These are phyloP conservation scores for Dunaliella salina DNA, from an alignment of 163 green algal species.

Conservation along the genomic window DNA sequence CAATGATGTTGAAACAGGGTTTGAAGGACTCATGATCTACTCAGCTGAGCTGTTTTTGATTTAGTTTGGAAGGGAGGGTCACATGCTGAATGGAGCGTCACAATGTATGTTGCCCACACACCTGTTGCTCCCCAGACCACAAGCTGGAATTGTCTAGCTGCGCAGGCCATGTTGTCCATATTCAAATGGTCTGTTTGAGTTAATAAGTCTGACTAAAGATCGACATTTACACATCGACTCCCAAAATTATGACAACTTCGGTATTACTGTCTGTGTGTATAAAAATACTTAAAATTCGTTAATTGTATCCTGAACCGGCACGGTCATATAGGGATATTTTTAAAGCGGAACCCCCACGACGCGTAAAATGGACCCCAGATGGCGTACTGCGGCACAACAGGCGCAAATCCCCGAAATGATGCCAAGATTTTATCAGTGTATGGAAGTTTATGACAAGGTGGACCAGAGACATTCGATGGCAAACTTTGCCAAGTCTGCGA, in stretches of 20 bases:
- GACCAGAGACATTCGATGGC: background rate
- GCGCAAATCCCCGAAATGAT: background rate
- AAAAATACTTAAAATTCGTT: background rate
- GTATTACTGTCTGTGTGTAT: background rate
- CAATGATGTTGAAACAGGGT: background rate
- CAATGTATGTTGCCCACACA: background rate
- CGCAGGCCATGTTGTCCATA: background rate
- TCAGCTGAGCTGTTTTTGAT: background rate
- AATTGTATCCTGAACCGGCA: no score
- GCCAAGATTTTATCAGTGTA: background rate
- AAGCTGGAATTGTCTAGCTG: conserved; percentile 48
- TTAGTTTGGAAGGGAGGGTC: background rate
- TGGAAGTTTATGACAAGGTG: background rate
- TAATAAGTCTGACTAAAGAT: no score
- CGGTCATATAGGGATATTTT: no score
- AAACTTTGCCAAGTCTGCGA: background rate
- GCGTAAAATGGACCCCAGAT: background rate
- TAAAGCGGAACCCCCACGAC: background rate
- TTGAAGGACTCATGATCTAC: background rate
- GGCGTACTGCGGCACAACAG: background rate
- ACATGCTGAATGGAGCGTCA: background rate
- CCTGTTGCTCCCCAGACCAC: conserved; percentile 67
- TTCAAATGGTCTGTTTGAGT: no score
- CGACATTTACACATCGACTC: background rate
- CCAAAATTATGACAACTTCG: background rate